These are phyloP conservation scores for Lithospermum erythrorhizon DNA, from an alignment of 257 asterid genomes.

Conservation along the genomic window DNA sequence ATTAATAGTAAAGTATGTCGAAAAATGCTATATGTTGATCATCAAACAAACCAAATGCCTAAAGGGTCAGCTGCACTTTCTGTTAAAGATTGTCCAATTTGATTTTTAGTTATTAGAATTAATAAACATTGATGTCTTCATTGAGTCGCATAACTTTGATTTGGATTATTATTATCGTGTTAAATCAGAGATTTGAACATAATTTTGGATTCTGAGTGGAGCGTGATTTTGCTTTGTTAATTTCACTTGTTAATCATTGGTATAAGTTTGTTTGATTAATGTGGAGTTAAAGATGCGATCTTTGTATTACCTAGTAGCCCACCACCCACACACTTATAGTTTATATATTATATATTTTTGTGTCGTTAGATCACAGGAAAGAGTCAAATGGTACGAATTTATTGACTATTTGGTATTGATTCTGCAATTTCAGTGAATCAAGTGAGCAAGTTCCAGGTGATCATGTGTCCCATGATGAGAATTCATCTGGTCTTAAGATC, in stretches of 20 bases:
- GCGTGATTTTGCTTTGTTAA: background rate
- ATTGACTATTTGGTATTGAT: background rate
- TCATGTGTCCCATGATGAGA: constrained; percentile 18
- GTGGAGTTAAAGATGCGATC: background rate
- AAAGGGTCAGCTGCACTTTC: no score
- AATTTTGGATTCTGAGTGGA: background rate
- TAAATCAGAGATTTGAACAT: no score
- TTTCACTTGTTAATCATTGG: no score
- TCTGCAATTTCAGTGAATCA: constrained; percentile 28
- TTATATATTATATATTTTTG: background rate
- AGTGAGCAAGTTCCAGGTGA: constrained; percentile 12
- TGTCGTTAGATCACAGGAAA: background rate
- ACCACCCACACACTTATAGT: background rate
- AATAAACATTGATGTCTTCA: no score
- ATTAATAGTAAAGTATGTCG: no score
- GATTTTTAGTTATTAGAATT: no score
- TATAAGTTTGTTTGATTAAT: background rate
- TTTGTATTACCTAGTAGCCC: background rate
- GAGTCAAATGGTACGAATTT: constrained; percentile 3
- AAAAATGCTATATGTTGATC: no score
- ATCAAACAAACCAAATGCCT: no score
- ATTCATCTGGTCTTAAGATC: constrained; percentile 11
- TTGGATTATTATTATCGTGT: no score
- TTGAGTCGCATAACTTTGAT: no score
- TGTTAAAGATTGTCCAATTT: no score